These are phyloP conservation scores for Penicillium alfredii DNA, from an alignment of 495 filamentous ascomycete genomes.

Conservation along the genomic window DNA sequence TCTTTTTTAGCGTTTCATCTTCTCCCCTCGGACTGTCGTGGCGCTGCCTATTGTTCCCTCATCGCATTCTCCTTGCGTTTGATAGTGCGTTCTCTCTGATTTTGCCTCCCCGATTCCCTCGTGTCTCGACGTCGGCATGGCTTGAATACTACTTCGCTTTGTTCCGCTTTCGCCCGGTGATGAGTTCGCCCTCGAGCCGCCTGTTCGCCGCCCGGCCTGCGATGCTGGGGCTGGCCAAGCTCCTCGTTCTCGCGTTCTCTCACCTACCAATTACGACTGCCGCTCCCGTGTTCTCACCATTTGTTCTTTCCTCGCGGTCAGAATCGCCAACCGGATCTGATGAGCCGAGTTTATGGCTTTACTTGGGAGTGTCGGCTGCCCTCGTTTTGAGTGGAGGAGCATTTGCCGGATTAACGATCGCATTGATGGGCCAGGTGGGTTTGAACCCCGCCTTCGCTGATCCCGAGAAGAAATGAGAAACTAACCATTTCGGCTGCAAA, in stretches of 20 bases:
- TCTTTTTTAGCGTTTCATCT: too few species aligned
- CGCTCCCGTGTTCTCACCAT: conserved; percentile 29
- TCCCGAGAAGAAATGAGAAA: too few species aligned
- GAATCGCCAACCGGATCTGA: conserved; percentile 34
- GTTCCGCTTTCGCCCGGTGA: conserved; percentile 9
- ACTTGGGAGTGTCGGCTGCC: conserved; percentile 59
- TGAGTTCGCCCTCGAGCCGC: conserved; percentile 28
- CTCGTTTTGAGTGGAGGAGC: conserved; percentile 84
- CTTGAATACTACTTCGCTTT: neutral
- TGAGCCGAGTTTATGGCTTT: conserved; percentile 62
- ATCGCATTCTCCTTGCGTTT: too few species aligned
- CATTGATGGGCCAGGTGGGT: conserved; percentile 54
- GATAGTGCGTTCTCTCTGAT: too few species aligned
- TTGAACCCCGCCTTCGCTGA: neutral
- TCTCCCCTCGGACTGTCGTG: too few species aligned
- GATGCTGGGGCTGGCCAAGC: conserved; percentile 43
- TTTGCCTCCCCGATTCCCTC: too few species aligned
- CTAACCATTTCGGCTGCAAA: neutral
- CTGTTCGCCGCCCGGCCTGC: conserved; percentile 39
- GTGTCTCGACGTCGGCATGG: neutral
- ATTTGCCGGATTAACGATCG: conserved; percentile 96
- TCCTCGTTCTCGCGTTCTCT: conserved; percentile 38
- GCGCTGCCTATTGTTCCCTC: too few species aligned
- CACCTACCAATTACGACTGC: conserved; percentile 42
- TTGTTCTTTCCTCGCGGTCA: conserved; percentile 19